Evolutionary conservation across 116 monocot species (phyloP).

Genomic region (Posidonia oceanica): DNA sequence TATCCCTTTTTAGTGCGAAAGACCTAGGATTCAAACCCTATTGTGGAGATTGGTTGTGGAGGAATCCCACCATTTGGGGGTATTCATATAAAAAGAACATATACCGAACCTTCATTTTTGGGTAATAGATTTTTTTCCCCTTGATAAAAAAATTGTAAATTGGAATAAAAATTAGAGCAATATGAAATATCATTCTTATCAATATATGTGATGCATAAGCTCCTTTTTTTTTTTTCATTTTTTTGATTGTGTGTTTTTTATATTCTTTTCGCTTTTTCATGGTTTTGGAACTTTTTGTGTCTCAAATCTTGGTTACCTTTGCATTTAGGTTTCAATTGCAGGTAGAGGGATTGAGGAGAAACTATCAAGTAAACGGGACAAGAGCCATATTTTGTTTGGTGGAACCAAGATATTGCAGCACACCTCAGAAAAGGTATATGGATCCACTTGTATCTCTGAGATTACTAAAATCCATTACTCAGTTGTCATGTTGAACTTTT

Average conservation of each 20-base stretch:
- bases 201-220: too few relatives aligned
- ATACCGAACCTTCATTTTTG: too few relatives aligned
- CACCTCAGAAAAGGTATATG: slow-evolving; percentile 84
- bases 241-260: not conserved
- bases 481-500: slow-evolving; percentile 7
- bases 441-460: not conserved
- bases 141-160: too few relatives aligned
- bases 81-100: too few relatives aligned
- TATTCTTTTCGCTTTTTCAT: slow-evolving; percentile 1
- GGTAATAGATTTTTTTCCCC: too few relatives aligned
- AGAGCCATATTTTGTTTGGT: slow-evolving; percentile 88
- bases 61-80: too few relatives aligned
- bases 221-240: too few relatives aligned
- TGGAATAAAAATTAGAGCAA: too few relatives aligned
- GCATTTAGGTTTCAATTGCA: slow-evolving; percentile 50
- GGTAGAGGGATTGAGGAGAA: slow-evolving; percentile 50
- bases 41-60: too few relatives aligned
- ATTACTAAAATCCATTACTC: slow-evolving; percentile 9
- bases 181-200: too few relatives aligned
- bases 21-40: too few relatives aligned
- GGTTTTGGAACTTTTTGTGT: not conserved
- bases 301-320: not conserved
- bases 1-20: too few relatives aligned
- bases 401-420: slow-evolving; percentile 99
- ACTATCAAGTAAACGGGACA: slow-evolving; percentile 78